Evolutionary conservation across 768 basidiomycete genomes (phyloP).

Genomic region (Boletus eberwhitei): DNA sequence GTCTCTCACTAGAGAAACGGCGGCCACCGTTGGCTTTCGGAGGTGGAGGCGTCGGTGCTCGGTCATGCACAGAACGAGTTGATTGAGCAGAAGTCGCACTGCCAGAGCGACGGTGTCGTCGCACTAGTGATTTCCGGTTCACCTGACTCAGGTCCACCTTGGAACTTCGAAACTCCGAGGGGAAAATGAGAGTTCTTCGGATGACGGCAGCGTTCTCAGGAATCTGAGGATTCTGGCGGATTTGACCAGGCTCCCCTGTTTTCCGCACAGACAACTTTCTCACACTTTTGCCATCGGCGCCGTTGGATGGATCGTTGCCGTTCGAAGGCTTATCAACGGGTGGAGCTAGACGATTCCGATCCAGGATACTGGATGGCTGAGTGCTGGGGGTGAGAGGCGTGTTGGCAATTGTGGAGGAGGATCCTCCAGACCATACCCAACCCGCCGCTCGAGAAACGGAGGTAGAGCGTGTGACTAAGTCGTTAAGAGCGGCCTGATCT

Average conservation of each 20-base stretch:
- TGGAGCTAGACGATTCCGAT: constrained; percentile 15
- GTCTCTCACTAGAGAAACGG: constrained; percentile 63
- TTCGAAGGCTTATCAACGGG: constrained; percentile 25
- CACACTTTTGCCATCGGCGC: constrained; percentile 24
- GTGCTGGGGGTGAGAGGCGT: constrained; percentile 23
- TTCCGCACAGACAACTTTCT: constrained; percentile 28
- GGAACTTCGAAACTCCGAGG: constrained; percentile 61
- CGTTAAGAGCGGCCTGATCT: constrained; percentile 67
- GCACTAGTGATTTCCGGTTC: constrained; percentile 50
- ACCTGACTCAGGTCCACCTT: constrained; percentile 53
- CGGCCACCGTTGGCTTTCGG: constrained; percentile 50
- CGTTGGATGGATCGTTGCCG: constrained; percentile 32
- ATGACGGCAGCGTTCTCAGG: constrained; percentile 51
- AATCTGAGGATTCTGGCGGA: constrained; percentile 30
- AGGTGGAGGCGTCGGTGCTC: constrained; percentile 83
- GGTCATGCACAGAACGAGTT: constrained; percentile 73
- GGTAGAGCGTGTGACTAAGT: constrained; percentile 66
- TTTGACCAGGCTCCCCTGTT: constrained; percentile 23
- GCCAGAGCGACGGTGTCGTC: constrained; percentile 54
- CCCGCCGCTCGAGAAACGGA: constrained; percentile 58
- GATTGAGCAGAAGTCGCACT: constrained; percentile 61
- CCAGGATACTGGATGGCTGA: constrained; percentile 9
- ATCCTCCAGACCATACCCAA: constrained; percentile 34
- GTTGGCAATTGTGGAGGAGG: constrained; percentile 10
- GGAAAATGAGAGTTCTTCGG: constrained; percentile 76